Conservation (phyloP, 2,329 filamentous ascomycete genomes). For the Nothophaeocryptopus gaeumannii region DNA sequence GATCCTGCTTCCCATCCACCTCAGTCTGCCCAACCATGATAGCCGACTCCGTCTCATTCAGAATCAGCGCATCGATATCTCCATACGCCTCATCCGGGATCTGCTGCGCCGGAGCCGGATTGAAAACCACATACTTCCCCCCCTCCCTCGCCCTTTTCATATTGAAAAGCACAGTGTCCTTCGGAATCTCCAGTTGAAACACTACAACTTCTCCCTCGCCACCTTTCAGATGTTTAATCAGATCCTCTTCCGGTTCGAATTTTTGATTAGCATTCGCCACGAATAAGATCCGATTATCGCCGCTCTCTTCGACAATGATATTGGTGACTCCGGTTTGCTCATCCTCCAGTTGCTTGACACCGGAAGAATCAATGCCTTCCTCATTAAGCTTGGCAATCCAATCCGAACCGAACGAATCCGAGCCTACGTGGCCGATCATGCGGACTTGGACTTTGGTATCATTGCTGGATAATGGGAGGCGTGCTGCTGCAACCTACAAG, state of each 20-base stretch:
- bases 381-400: conserved; percentile 43
- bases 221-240: conserved; percentile 1
- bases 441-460: conserved; percentile 40
- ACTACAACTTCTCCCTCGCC: conserved; percentile 40
- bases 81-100: conserved; percentile 66
- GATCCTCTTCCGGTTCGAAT: conserved; percentile 28
- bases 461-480: conserved; percentile 18
- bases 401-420: conserved; percentile 42
- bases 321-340: conserved; percentile 50
- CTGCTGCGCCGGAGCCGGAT: conserved; percentile 70
- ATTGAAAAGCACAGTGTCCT: conserved; percentile 39
- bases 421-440: conserved; percentile 52
- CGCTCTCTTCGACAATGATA: conserved; percentile 47
- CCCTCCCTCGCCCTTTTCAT: conserved; percentile 28
- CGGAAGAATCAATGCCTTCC: conserved; percentile 44
- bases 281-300: conserved; percentile 51
- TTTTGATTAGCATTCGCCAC: conserved; percentile 48
- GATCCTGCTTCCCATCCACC: conserved; percentile 27
- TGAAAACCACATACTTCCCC: conserved; percentile 64
- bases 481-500: conserved; percentile 43
- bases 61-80: conserved; percentile 72
- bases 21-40: conserved; percentile 58
- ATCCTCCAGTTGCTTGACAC: conserved; percentile 40
- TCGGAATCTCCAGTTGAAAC: conserved; percentile 49
- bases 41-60: conserved; percentile 87